Evolutionary conservation across 768 basidiomycete genomes (phyloP), one percentile per base, ranked within the genome.

Genomic region (Boletus huronensis): DNA sequence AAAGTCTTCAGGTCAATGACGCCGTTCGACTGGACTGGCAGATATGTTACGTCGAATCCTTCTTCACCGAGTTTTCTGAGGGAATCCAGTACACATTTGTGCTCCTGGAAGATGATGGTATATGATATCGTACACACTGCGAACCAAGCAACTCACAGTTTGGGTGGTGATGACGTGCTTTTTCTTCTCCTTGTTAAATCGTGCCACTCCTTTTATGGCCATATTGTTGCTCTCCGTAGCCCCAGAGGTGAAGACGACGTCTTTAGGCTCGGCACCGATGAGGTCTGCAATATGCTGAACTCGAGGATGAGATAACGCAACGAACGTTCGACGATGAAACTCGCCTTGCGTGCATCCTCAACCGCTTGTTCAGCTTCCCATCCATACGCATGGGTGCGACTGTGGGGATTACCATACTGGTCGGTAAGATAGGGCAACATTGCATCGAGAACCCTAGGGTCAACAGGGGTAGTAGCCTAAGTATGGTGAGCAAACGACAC

Each of bases 211-310:
- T 71, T 99, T 99, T 72, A 99, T 89, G 39, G 87, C 76, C 91
- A 98, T 92, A 64, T 99, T 99, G 67, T 99, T 99, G 25, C 89
- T 86, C 74, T 99, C 97, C 1, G 97, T 99, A 14, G 97, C 97
- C 26, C 97, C 97, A 28, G 93, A 96, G 7, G 97, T 99, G 75
- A 98, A 98, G 31, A 99, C 79, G 45, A 99, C 86, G 70, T 98
- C 97, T 74, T 99, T 99, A 10, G 87, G 72, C 58, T 95, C 90
- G 5, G 97, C 97, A 34, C 95, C 93, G 70, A 99, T 89, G 50
- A 99, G 75, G 64, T 88, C 85, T 31, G 97, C 97, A 31, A 98
- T 78, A 65, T 96, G 80, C 91, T 98, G 64, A 32, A 32, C 36
- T 25, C 31, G 26, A 52, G 25, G 25, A 50, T 47, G 53, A 53